Evolutionary conservation across 1,284 basidiomycete species (phyloP).

Genomic region (Rhodotorula sp.): DNA sequence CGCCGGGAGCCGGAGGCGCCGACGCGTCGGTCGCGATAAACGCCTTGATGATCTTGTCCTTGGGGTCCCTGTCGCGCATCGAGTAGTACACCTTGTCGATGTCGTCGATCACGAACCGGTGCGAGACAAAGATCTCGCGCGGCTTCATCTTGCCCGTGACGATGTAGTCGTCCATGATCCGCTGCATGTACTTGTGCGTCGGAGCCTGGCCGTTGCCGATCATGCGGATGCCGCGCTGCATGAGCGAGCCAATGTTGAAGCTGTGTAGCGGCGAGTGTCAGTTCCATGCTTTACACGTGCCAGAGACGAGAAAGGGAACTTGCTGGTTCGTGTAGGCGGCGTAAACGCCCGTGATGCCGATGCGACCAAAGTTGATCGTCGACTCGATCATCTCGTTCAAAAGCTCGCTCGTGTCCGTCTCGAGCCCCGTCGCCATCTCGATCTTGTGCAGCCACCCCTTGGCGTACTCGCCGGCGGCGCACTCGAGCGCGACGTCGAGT

Average conservation of each 20-base stretch:
- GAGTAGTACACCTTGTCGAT: constrained; percentile 40
- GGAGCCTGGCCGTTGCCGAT: constrained; percentile 53
- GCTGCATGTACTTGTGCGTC: constrained; percentile 66
- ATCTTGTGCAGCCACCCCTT: constrained; percentile 58
- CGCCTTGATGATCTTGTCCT: constrained; percentile 30
- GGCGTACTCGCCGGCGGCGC: constrained; percentile 47
- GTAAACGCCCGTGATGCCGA: constrained; percentile 40
- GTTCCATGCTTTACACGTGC: not conserved
- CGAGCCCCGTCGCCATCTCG: constrained; percentile 67
- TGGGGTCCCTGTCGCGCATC: constrained; percentile 32
- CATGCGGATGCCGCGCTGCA: constrained; percentile 61
- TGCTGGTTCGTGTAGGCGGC: constrained; percentile 59
- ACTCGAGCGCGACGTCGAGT: constrained; percentile 63
- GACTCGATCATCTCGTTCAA: constrained; percentile 60
- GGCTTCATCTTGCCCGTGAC: constrained; percentile 67
- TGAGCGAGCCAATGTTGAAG: constrained; percentile 70
- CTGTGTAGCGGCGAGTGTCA: constrained; percentile 1
- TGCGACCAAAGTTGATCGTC: constrained; percentile 17
- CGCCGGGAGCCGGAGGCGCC: constrained; percentile 33
- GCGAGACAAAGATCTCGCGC: constrained; percentile 56
- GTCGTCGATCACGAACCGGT: constrained; percentile 43
- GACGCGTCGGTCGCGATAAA: constrained; percentile 46
- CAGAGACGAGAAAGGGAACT: not conserved
- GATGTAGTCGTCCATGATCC: constrained; percentile 63
- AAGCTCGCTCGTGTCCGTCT: constrained; percentile 62